Base-by-base conservation (phyloP, 1,284 basidiomycete species). In the Tylopilus microsporus region DNA sequence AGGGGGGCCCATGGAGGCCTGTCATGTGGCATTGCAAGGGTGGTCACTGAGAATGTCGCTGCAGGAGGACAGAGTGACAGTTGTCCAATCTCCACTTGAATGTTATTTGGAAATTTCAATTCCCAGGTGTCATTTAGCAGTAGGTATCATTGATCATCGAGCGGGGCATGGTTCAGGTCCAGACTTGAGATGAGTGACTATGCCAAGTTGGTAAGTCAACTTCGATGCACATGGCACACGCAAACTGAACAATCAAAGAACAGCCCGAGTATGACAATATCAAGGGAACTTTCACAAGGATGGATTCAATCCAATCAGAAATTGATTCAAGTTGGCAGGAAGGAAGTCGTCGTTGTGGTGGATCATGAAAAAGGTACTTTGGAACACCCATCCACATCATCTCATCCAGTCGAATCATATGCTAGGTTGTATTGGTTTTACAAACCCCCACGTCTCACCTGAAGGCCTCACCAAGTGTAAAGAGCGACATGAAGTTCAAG, bases 171-270 rank as follows among this genome's bases (percentile, higher is more conserved):
- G 95, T 98, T 51, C 95, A 98, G 75, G 96, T 99, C 64, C 92
- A 97, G 78, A 99, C 98, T 69, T 60, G 96, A 99, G 76, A 99
- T 98, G 95, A 97, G 97, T 57, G 96, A 96, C 54, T 99, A 99
- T 74, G 97, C 99, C 66, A 98, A 98, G 75, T 83, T 99, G 67
- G 93, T 95, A 66, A 68, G 91, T 79, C 37, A 45, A n/a, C n/a
- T n/a, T n/a, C 36, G 30, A 53, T 49, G 25, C n/a, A n/a, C n/a
- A 6, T 49, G n/a, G n/a, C n/a, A n/a, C n/a, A n/a, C n/a, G n/a
- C 43, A n/a, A 60, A 47, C n/a, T 36, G 16, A 61, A 11, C 16
- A 25, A 21, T 34, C 18, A 19, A 53, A 19, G 11, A 18, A 25
- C 74, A 97, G 94, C 87, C 98, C 69, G 95, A 98, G 76, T 98